Percentiles rank a stretch among this genome's conserved stretches.
These are phyloP conservation scores for Cucumis hystrix DNA, from an alignment of 306 rosid genomes.

Conservation along the genomic window DNA sequence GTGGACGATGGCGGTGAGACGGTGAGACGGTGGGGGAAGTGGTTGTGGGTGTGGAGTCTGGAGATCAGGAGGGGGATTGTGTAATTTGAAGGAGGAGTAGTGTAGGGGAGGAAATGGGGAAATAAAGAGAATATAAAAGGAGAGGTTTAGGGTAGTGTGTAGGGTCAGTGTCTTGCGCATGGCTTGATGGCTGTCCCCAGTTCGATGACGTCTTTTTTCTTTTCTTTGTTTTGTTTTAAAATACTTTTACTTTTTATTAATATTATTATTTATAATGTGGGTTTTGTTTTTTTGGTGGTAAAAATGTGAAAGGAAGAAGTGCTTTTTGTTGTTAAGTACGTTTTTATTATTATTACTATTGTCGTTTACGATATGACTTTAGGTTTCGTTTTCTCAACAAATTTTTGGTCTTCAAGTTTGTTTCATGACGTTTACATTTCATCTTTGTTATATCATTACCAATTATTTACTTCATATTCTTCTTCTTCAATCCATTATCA, in stretches of 20 bases:
- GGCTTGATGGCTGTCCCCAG: conserved; percentile 65
- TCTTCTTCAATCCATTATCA: too few relatives aligned
- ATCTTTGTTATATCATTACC: too few relatives aligned
- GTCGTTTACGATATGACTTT: not conserved
- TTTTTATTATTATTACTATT: not conserved
- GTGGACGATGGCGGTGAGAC: not conserved
- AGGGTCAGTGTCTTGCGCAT: conserved; percentile 94
- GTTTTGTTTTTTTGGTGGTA: not conserved
- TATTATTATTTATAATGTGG: not conserved
- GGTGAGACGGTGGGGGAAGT: not conserved
- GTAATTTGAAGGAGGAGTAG: conserved; percentile 16
- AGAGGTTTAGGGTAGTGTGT: not conserved
- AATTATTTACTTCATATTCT: not conserved
- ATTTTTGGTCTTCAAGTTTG: not conserved
- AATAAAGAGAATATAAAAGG: conserved; percentile 38
- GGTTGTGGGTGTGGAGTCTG: not conserved
- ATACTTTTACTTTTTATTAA: not conserved
- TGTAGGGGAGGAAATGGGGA: conserved; percentile 10
- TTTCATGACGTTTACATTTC: not conserved
- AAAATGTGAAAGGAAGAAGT: not conserved
- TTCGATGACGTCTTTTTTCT: conserved; percentile 13
- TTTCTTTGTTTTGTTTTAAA: too few relatives aligned
- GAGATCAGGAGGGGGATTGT: not conserved
- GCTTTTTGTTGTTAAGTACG: not conserved
- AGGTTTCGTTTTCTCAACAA: not conserved